Evolutionary conservation across 495 filamentous ascomycete species (phyloP).

Genomic region (Penicillium maclennaniae): DNA sequence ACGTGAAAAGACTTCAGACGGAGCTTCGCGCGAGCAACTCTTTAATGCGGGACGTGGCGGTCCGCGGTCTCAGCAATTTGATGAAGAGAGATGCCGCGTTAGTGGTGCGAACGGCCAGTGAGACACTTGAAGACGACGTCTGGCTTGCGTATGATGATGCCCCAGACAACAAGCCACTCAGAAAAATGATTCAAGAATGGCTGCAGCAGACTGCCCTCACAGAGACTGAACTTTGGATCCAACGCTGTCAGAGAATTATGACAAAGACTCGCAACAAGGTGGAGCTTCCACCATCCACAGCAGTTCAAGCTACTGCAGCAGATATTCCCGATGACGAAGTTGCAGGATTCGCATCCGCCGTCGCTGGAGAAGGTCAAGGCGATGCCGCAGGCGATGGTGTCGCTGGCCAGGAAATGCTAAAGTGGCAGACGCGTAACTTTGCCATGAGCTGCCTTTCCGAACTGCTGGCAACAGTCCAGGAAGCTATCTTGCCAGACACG

Average conservation of each 20-base stretch:
- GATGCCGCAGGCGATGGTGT: constrained; percentile 57
- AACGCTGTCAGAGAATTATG: constrained; percentile 80
- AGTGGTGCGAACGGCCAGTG: constrained; percentile 67
- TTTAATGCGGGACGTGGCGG: constrained; percentile 70
- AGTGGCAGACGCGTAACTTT: constrained; percentile 95
- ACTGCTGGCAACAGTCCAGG: constrained; percentile 68
- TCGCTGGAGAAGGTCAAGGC: constrained; percentile 57
- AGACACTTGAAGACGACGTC: constrained; percentile 81
- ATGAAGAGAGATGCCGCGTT: constrained; percentile 88
- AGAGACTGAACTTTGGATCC: constrained; percentile 77
- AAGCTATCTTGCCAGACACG: constrained; percentile 64
- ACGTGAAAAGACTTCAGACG: constrained; percentile 76
- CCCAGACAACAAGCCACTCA: constrained; percentile 70
- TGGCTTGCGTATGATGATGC: constrained; percentile 81
- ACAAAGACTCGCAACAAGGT: constrained; percentile 73
- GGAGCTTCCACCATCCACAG: constrained; percentile 42
- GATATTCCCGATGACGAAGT: constrained; percentile 96
- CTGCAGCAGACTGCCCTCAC: constrained; percentile 77
- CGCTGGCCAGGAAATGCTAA: constrained; percentile 77
- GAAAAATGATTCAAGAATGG: constrained; percentile 85
- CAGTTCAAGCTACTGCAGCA: constrained; percentile 51
- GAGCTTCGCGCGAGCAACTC: constrained; percentile 65
- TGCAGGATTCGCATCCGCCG: constrained; percentile 80
- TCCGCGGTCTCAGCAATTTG: constrained; percentile 86
- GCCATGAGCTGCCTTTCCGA: constrained; percentile 89